Base-by-base conservation (phyloP, 805 yeast genomes). In the Suhomyces canberraensis region DNA sequence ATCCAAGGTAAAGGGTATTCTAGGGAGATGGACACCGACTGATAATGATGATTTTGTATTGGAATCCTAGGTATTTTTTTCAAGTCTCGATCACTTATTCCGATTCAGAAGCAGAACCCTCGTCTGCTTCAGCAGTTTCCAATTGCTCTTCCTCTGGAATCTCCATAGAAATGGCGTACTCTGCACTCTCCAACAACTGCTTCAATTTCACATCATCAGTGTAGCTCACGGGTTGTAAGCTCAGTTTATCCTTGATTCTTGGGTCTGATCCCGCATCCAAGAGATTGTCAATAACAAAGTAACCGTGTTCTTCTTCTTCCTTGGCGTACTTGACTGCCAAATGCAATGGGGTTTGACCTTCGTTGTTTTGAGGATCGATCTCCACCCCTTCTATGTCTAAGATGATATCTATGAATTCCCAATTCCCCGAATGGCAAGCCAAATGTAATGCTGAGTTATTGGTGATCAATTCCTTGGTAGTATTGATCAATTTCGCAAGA, bases 231-330 rank as follows among this genome's bases (percentile, higher is more conserved):
- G 98, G 95, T 48, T 76, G 85, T 50, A 81, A 73, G 16, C 86
- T 86, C 26, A 71, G 67, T 17, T 42, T 51, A 46, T 67, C 69
- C 16, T 47, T 47, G 26, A 63, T 52, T 33, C 64, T 69, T 2
- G 95, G 86, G 60, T 90, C 93, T 1, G 93, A 81, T 3, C 98
- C 98, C 19, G 95, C 95, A 51, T 90, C 96, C 27, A 93, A 66
- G 44, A 93, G 73, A 56, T 82, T 84, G 51, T 86, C 95, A 9
- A 81, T 78, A 22, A 89, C 69, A 47, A 81, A 86, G 16, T 71
- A 65, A 1, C 95, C 96, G 58, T 84, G 89, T 41, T 86, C 96
- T 0, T 93, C 86, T 53, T 91, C 96, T 17, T 78, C 80, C 31
- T 69, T 67, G 11, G 90, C 72, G 58, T 84, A 91, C 42, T 75